Conservation (phyloP, 2,329 filamentous ascomycete genomes). For the Pseudofabraea citricarpa region DNA sequence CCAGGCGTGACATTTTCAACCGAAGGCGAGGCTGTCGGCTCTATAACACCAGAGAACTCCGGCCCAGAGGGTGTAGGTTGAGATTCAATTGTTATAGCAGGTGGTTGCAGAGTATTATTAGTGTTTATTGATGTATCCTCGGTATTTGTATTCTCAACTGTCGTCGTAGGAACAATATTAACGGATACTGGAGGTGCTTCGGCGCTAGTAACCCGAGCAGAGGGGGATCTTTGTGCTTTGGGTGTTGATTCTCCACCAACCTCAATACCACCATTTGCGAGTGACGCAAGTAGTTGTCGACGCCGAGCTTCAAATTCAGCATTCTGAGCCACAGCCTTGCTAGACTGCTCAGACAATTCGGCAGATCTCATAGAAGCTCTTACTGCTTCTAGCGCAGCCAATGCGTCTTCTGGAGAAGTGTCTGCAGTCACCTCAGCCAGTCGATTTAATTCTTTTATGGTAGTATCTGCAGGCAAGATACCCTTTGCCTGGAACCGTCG, state of each 20-base stretch:
- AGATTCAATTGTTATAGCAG: neutral
- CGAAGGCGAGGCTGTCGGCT: neutral
- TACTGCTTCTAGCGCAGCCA: slow-evolving; percentile 15
- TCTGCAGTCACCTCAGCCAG: slow-evolving; percentile 25
- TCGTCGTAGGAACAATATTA: neutral
- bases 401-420: slow-evolving; percentile 18
- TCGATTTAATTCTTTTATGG: slow-evolving; percentile 40
- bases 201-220: neutral
- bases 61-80: neutral
- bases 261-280: slow-evolving; percentile 48
- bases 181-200: neutral
- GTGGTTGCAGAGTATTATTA: neutral
- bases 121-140: neutral
- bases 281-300: slow-evolving; percentile 44
- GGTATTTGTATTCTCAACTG: neutral
- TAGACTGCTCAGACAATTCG: slow-evolving; percentile 1
- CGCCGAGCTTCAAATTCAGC: slow-evolving; percentile 45
- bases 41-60: neutral
- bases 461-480: slow-evolving; percentile 43
- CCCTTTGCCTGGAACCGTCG: slow-evolving; percentile 48
- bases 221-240: neutral
- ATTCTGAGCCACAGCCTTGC: slow-evolving; percentile 12
- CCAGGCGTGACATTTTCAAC: neutral
- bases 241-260: slow-evolving; percentile 31
- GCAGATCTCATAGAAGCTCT: slow-evolving; percentile 8